Base-by-base conservation (phyloP, 768 basidiomycete genomes). In the Chalciporus sphaerocephalus region DNA sequence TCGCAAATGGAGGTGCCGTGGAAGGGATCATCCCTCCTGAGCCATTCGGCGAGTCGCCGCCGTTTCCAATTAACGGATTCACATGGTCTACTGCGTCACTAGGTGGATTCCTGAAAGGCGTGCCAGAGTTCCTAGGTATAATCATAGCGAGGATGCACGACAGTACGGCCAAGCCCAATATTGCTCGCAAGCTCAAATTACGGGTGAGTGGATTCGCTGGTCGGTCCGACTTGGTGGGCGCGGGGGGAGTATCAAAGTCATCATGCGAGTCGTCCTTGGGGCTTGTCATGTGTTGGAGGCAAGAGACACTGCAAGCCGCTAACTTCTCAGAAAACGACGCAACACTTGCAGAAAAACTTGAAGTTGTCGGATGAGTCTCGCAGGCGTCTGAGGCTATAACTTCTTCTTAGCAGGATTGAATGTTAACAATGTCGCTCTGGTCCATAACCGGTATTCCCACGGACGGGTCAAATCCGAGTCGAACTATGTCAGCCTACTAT, bases 1-100 rank as follows among this genome's bases (percentile, higher is more conserved):
- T 89, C 5, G 77, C 88, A 54, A 91, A 92, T 0, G 89, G 89
- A 3, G 87, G 86, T 5, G 79, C 81, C n/a, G 72, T 71, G 7
- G 81, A 83, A 0, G 86, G 85, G 38, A 88, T 86, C 83, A 85
- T 87, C 0, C 86, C 86, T 21, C 86, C 85, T 0, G 82, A 81
- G 1, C 75, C 78, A 53, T 86, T 80, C 1, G 86, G 85, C 0
- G 77, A 77, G 49, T 80, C 76, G 0, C 86, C 86, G 0, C 82
- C 83, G 51, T 85, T 87, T 9, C 86, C 86, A 38, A 87, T 87
- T 32, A 86, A 76, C 74, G 74, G 70, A 44, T 76, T 70, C n/a
- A 76, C 71, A 43, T 67, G 60, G 52, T 75, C 73, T 7, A 76
- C 71, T 13, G 68, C 67, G 32, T 62, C 55, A 40, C 74, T 75